Percentiles rank a stretch among this genome's conserved stretches.
Evolutionary conservation across 2,329 filamentous ascomycete species (phyloP).

Genomic region (Blumeriella jaapii): DNA sequence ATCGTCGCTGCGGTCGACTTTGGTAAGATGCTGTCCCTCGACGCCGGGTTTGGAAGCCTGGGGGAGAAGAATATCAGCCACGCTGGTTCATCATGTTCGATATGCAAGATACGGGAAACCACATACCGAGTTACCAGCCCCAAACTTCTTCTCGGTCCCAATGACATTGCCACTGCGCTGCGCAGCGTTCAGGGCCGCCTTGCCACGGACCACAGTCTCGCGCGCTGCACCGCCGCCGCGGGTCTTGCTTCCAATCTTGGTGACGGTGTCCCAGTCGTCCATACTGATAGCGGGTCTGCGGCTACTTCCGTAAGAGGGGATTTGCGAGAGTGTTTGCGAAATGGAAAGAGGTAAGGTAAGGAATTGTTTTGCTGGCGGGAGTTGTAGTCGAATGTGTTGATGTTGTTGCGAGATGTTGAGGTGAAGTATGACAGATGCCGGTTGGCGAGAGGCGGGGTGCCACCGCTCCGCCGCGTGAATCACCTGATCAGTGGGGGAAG

Average conservation of each 20-base stretch:
- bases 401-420: too few species aligned
- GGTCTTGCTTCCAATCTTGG: constrained; percentile 87
- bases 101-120: not conserved
- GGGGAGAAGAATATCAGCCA: not conserved
- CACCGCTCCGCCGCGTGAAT: too few species aligned
- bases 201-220: constrained; percentile 83
- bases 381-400: too few species aligned
- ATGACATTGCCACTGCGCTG: constrained; percentile 67
- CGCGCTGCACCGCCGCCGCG: constrained; percentile 55
- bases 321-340: too few species aligned
- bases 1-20: constrained; percentile 94
- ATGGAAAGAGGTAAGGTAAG: too few species aligned
- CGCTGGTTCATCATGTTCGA: not conserved
- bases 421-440: too few species aligned
- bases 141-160: constrained; percentile 85
- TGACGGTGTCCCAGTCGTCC: constrained; percentile 75
- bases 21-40: constrained; percentile 92
- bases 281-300: constrained; percentile 36
- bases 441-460: too few species aligned
- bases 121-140: constrained; percentile 68
- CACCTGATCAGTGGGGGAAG: too few species aligned
- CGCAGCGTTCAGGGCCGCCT: constrained; percentile 76
- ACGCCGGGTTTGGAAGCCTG: constrained; percentile 41
- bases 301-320: too few species aligned
- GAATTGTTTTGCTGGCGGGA: too few species aligned